Evolutionary conservation across 176 grass and related monocot species (phyloP), one percentile per base, ranked within the genome.

Genomic region (Oryza australiensis): DNA sequence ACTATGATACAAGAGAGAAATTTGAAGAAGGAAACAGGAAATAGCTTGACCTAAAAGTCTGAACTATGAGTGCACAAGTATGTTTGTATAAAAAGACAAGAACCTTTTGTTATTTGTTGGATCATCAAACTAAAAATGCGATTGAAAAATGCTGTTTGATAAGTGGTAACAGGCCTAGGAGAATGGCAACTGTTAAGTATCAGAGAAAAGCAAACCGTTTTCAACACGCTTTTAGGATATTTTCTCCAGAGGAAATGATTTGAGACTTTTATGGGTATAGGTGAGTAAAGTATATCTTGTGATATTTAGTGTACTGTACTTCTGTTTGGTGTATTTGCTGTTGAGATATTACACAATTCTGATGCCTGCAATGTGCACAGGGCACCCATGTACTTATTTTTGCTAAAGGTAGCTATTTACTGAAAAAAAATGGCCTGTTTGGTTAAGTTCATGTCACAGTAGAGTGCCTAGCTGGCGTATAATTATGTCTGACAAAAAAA

Each of bases 11-110:
- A 86, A 83, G 85, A 88, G 64, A 88, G 27, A 48, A 81, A 32
- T 84, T 83, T 90, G 71, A 86, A 82, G 79, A 93, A 90, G 72
- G 83, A 51, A 74, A 78, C 22, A 11, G 91, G 91, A 59, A 90
- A 76, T 68, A 86, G 85, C 80, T 83, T 74, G 78, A 68, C 83
- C 73, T 87, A 64, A 75, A 64, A 68, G 49, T 73, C 84, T 45
- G 70, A 70, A 68, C 48, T 37, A 40, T 67, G 15, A 29, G 23
- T 41, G 28, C 70, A 45, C 37, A 22, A 59, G 15, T 48, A 13
- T 70, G 9, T 38, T 41, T 51, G 51, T 1, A 49, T 11, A 53
- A 51, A 89, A 24, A 70, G 29, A 62, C 33, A 34, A 66, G 16
- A 76, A 64, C 0, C 9, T 13, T 32, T 45, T 8, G 14, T 9